Evolutionary conservation across 2,329 filamentous ascomycete genomes (phyloP), one percentile per base, ranked within the genome.

Genomic region (Pseudogymnoascus sp.): DNA sequence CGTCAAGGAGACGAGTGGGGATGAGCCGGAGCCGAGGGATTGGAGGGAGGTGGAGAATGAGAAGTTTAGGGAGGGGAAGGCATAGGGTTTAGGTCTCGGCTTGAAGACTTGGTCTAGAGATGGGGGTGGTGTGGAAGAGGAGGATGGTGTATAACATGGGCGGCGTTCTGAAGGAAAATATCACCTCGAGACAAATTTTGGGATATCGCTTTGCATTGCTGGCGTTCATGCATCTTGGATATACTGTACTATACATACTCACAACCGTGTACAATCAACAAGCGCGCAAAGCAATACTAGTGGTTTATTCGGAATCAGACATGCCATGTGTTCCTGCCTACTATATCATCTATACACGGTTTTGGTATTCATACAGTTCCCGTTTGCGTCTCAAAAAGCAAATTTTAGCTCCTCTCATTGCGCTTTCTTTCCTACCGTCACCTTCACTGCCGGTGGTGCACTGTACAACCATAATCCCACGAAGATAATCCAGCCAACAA

Each of bases 391-490:
- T 35, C 15, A 35, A 58, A 60, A 60, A 29, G n/a, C 15, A 61
- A 63, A 36, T 27, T 61, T 58, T 70, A 55, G 29, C 45, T 31
- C 45, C 8, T 4, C 48, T 55, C 27, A 77, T 67, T 75, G 71
- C 55, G 69, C 64, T 71, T 78, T 79, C 70, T 79, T 79, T 48
- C 71, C 73, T 10, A 62, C 66, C 9, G 65, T 67, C 63, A 68
- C 64, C 61, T 67, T 69, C 64, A 68, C 65, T 37, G 69, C 68
- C 35, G 77, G 74, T 8, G 87, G 86, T 67, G 82, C 85, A 69
- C 84, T 86, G 73, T 85, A 99, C 75, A 99, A 79, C 94, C 94
- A 99, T 36, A 97, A 71, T 12, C 86, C 84, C 60, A 92, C 89
- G 76, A 99, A 97, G 0, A 79, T 84, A 65, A 97, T 67, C 83